Percentiles rank a stretch among this genome's conserved stretches.
These are phyloP conservation scores for Penicillium griseofulvum DNA, from an alignment of 2,329 filamentous ascomycete genomes.

Conservation along the genomic window DNA sequence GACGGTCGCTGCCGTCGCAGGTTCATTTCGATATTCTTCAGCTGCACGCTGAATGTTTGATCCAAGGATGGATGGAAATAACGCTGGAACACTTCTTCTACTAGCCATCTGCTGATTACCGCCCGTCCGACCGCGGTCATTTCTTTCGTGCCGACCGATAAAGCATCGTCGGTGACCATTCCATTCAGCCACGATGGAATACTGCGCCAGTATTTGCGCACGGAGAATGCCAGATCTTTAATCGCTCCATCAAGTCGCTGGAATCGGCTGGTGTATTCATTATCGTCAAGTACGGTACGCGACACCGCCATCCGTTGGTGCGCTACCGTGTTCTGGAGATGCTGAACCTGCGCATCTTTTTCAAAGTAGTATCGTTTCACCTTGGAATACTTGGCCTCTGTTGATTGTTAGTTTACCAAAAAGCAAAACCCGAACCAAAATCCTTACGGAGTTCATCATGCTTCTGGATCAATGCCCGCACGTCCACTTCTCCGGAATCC, in stretches of 20 bases:
- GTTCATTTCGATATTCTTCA: constrained; percentile 85
- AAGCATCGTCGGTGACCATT: constrained; percentile 79
- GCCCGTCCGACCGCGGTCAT: constrained; percentile 95
- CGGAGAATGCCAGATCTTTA: constrained; percentile 91
- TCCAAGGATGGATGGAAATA: constrained; percentile 92
- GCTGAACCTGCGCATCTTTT: constrained; percentile 82
- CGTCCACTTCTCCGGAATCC: constrained; percentile 44
- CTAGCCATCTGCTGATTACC: constrained; percentile 83
- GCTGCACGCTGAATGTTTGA: constrained; percentile 66
- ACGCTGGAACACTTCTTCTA: constrained; percentile 85
- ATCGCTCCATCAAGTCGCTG: constrained; percentile 89
- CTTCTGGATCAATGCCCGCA: constrained; percentile 44
- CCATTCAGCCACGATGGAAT: constrained; percentile 77
- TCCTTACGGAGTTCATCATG: constrained; percentile 48
- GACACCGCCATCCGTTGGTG: constrained; percentile 94
- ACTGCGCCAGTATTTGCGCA: constrained; percentile 86
- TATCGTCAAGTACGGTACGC: constrained; percentile 90
- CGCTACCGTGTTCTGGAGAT: constrained; percentile 94
- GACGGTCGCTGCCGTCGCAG: constrained; percentile 71
- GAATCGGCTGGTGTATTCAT: constrained; percentile 86
- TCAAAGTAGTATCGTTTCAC: constrained; percentile 98
- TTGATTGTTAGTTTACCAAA: constrained; percentile 4
- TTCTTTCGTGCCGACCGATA: constrained; percentile 86
- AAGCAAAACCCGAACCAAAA: background rate
- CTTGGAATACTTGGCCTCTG: constrained; percentile 95